A percentile compares a stretch with the other conserved stretches of the same genome.
These are phyloP conservation scores for Periglandula ipomoeae DNA, from an alignment of 2,329 filamentous ascomycete species.

Conservation along the genomic window DNA sequence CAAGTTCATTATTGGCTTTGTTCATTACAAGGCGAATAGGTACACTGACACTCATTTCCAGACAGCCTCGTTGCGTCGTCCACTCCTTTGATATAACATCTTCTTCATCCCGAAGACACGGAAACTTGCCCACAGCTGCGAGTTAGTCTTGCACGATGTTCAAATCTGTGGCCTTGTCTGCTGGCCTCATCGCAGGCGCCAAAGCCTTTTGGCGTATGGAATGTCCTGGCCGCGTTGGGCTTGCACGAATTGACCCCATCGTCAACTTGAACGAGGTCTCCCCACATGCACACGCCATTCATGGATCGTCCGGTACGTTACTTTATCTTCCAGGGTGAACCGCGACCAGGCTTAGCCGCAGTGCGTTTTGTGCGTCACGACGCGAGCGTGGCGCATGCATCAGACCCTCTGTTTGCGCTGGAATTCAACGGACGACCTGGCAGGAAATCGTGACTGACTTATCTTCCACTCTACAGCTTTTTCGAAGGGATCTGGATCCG, in stretches of 20 bases:
- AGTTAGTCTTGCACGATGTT: constrained; percentile 19
- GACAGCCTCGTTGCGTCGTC: constrained; percentile 27
- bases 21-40: neutral
- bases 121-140: neutral
- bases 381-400: neutral
- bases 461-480: constrained; percentile 44
- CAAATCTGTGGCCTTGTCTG: constrained; percentile 23
- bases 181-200: constrained; percentile 28
- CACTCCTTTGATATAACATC: constrained; percentile 17
- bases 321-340: neutral
- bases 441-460: no score
- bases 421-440: no score
- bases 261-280: constrained; percentile 51
- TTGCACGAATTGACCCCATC: constrained; percentile 71
- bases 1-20: neutral
- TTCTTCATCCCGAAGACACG: neutral
- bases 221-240: constrained; percentile 60
- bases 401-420: neutral
- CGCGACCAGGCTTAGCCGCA: neutral
- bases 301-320: constrained; percentile 65
- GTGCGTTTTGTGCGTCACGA: neutral
- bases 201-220: constrained; percentile 85
- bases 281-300: constrained; percentile 63
- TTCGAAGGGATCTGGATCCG: constrained; percentile 43
- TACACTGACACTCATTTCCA: constrained; percentile 16